Evolutionary conservation across 1,284 basidiomycete genomes (phyloP).

Genomic region (Ganoderma boninense): DNA sequence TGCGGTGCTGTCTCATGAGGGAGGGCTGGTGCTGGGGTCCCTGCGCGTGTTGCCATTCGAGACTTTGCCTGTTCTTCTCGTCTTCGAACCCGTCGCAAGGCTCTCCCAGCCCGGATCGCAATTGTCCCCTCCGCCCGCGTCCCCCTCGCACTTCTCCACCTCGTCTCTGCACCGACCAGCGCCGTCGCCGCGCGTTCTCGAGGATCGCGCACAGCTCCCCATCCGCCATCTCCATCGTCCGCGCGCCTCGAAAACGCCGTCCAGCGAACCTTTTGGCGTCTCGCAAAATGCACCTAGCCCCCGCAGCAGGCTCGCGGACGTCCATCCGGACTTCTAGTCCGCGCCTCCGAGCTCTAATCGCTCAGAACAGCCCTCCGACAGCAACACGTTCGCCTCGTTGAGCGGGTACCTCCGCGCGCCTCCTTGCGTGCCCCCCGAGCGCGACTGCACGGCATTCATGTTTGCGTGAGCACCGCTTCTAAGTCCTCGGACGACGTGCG

Average conservation of each 20-base stretch:
- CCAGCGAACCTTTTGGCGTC: slow-evolving; percentile 15
- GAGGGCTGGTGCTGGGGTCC: slow-evolving; percentile 26
- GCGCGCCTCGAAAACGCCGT: not conserved
- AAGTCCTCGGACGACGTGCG: not conserved
- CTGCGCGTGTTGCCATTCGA: slow-evolving; percentile 36
- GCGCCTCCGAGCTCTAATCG: slow-evolving; percentile 6
- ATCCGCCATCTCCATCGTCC: not conserved
- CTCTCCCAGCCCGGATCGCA: slow-evolving; percentile 6
- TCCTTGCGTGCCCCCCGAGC: not conserved
- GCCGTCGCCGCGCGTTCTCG: slow-evolving; percentile 2
- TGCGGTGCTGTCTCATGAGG: slow-evolving; percentile 31
- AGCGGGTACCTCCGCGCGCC: not conserved
- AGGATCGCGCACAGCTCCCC: not conserved
- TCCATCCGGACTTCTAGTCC: slow-evolving; percentile 1
- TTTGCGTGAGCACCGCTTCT: not conserved
- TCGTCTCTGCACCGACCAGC: not conserved
- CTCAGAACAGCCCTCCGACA: not conserved
- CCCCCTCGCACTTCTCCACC: slow-evolving; percentile 9
- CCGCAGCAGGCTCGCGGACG: slow-evolving; percentile 9
- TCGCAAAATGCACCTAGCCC: slow-evolving; percentile 1
- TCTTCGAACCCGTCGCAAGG: slow-evolving; percentile 11
- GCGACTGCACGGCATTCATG: not conserved
- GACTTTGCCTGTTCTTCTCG: slow-evolving; percentile 29
- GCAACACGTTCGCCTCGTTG: not conserved
- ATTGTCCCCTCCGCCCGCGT: slow-evolving; percentile 7